Conservation (phyloP, 2,329 filamentous ascomycete genomes). For the Colletotrichum brevisporum region DNA sequence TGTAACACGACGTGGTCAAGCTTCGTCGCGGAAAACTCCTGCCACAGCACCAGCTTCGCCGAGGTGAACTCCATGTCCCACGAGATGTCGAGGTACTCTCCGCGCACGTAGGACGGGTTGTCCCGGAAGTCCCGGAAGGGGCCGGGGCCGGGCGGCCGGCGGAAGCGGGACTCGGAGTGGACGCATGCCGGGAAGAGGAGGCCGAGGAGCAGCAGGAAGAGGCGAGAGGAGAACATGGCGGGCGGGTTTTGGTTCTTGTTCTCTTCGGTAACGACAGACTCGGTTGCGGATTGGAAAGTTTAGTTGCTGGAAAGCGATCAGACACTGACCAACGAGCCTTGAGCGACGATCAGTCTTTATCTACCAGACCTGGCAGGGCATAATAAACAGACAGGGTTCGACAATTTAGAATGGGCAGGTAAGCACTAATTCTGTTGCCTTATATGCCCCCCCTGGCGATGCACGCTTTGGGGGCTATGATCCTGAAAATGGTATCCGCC, state of each 20-base stretch:
- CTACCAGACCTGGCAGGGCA: background rate
- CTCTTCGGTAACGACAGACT: background rate
- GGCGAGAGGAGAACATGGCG: background rate
- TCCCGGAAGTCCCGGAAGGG: background rate
- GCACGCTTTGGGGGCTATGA: background rate
- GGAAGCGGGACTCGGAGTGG: background rate
- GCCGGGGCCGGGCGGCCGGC: slow-evolving; percentile 1
- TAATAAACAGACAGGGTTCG: background rate
- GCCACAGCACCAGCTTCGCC: background rate
- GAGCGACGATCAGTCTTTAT: slow-evolving; percentile 6
- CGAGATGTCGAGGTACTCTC: background rate
- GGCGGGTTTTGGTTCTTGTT: background rate
- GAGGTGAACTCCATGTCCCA: background rate
- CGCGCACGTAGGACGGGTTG: background rate
- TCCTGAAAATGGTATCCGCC: background rate
- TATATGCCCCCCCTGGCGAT: background rate
- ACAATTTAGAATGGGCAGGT: background rate
- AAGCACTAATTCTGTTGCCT: slow-evolving; percentile 1
- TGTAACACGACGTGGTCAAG: background rate
- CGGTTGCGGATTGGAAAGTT: background rate
- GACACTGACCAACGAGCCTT: background rate
- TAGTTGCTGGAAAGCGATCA: no score
- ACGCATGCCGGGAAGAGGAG: background rate
- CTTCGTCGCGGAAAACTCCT: background rate
- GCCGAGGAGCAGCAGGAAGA: background rate